Evolutionary conservation across 345 rosid genomes (phyloP).

Genomic region (Eucalyptus tenuipes): DNA sequence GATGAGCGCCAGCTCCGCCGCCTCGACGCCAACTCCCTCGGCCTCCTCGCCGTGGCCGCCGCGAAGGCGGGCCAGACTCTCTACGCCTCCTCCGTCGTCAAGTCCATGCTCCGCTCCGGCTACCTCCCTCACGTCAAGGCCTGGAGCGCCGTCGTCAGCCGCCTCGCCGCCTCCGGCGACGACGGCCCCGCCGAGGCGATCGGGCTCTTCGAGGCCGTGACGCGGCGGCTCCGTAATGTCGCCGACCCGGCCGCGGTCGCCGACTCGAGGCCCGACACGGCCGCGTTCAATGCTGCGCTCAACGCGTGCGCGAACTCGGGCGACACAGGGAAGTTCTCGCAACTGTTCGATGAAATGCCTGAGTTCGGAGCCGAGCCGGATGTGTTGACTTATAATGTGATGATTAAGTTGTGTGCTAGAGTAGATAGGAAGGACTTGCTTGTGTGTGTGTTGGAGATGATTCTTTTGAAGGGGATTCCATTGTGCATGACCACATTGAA

Average conservation of each 20-base stretch:
- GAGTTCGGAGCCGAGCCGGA: conserved; percentile 57
- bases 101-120: conserved; percentile 89
- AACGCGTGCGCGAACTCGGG: conserved; percentile 87
- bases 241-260: conserved; percentile 32
- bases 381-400: conserved; percentile 61
- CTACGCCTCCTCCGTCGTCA: conserved; percentile 61
- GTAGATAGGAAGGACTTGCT: conserved; percentile 57
- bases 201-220: conserved; percentile 40
- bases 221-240: conserved; percentile 34
- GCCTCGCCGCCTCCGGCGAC: conserved; percentile 50
- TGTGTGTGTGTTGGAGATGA: conserved; percentile 69
- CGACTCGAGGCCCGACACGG: conserved; percentile 70
- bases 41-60: conserved; percentile 75
- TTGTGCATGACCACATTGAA: conserved; percentile 74
- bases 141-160: conserved; percentile 77
- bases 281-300: conserved; percentile 65
- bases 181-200: conserved; percentile 59
- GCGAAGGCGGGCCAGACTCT: conserved; percentile 62
- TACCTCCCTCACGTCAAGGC: conserved; percentile 90
- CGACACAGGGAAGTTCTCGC: conserved; percentile 39
- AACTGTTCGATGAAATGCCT: conserved; percentile 62
- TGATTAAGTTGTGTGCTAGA: conserved; percentile 83
- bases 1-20: conserved; percentile 79
- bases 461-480: conserved; percentile 34
- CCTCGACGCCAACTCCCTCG: conserved; percentile 83